phyloP scores from a whole-genome alignment of 1,284 basidiomycete species.

The Microstroma glucosiphilum region DNA sequence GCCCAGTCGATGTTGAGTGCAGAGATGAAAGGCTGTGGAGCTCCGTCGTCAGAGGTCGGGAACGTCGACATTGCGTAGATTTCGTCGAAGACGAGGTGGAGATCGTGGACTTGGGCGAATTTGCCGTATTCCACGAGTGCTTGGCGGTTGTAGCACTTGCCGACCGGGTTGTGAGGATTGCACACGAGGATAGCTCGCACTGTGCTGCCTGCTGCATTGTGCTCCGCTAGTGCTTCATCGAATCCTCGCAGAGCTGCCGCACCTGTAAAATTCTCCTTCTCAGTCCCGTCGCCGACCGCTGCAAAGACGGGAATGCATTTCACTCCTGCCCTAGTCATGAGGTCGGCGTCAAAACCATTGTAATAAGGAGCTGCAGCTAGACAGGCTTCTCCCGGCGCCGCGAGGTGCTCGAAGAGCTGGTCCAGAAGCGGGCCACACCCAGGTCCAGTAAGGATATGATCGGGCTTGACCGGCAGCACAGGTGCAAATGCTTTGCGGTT shows the following conservation, averaged over 20 bases:
- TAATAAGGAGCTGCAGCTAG: slow-evolving; percentile 19
- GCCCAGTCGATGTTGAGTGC: slow-evolving; percentile 20
- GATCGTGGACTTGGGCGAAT: slow-evolving; percentile 14
- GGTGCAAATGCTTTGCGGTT: slow-evolving; percentile 17
- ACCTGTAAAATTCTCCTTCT: slow-evolving; percentile 9
- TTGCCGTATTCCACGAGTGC: slow-evolving; percentile 17
- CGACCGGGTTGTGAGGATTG: slow-evolving; percentile 19
- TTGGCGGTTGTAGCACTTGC: slow-evolving; percentile 15
- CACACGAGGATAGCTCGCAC: slow-evolving; percentile 14
- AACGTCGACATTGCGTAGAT: slow-evolving; percentile 17
- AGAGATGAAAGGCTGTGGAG: slow-evolving; percentile 13
- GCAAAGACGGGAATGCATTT: slow-evolving; percentile 14
- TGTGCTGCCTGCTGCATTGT: background rate
- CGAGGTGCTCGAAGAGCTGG: slow-evolving; percentile 18
- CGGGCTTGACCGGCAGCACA: slow-evolving; percentile 8
- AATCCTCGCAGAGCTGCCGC: slow-evolving; percentile 17
- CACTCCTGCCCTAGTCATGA: slow-evolving; percentile 13
- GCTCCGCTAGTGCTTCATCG: background rate
- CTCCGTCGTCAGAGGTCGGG: slow-evolving; percentile 9
- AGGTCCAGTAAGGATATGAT: slow-evolving; percentile 21
- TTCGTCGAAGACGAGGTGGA: slow-evolving; percentile 21
- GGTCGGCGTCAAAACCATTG: slow-evolving; percentile 23
- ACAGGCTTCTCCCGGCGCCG: slow-evolving; percentile 14
- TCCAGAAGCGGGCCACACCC: slow-evolving; percentile 21
- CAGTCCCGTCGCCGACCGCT: slow-evolving; percentile 6